Evolutionary conservation across 495 filamentous ascomycete genomes (phyloP), one percentile per base, ranked within the genome.

Genomic region (Tuber umbilicatum): DNA sequence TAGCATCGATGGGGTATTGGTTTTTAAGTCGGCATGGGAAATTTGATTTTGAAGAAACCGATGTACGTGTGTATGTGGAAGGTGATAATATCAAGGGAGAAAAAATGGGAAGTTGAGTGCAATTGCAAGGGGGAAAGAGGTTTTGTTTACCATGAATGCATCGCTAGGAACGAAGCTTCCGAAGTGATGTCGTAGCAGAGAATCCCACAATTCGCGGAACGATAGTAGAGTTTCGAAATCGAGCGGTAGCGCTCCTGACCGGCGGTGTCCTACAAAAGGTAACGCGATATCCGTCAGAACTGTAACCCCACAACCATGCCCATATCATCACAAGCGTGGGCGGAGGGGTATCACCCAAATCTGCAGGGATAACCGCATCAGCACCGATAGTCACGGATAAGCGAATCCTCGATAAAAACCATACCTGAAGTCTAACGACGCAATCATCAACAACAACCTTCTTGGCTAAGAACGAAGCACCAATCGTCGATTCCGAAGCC

Each of bases 171-270:
- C 73, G 91, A 95, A 68, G 88, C 83, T 70, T 91, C 91, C 82
- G 93, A 90, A 60, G 94, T 96, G 79, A 99, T 96, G 84, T 91
- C 91, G 85, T 99, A 99, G 86, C 92, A 97, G 43, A 99, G 89
- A 73, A 99, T 90, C 77, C 92, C 94, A 38, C 94, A 95, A 83
- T 97, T 94, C 55, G 95, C 95, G 81, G 93, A 93, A 80, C 94
- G 89, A 85, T 99, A 99, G 84, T 99, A 99, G 43, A 97, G 89
- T 40, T 93, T 90, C 21, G 93, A 95, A 74, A 99, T 97, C 40
- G 89, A 91, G 74, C 95, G 91, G 83, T 97, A 99, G 19, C 95
- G 89, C 85, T 99, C 95, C 80, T 97, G 95, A 68, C 95, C 95
- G 69, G 94, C 95, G 76, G 81, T 83, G 70, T 82, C 81, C 55